Evolutionary conservation across 2,329 filamentous ascomycete species (phyloP), one percentile per base, ranked within the genome.

Genomic region (Nigrospora sphaerica): DNA sequence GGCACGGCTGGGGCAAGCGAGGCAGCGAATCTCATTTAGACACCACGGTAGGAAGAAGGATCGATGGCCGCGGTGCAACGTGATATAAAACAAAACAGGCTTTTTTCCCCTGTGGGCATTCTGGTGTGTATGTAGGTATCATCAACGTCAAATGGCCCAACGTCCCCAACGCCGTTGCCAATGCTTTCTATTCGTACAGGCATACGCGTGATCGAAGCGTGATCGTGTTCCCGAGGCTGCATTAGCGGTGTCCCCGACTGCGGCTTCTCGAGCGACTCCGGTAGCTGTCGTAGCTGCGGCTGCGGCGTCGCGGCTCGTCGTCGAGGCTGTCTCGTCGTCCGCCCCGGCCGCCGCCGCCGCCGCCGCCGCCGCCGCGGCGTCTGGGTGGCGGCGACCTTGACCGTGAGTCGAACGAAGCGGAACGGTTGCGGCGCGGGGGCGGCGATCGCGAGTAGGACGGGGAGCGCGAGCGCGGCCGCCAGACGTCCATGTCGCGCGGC

Each of bases 391-490:
- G 63, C 3, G 61, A 62, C 47, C 77, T 62, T 18, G 76, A 78
- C 48, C 71, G 63, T n/a, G 73, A 74, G 39, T 67, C 70, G 49
- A 67, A 70, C 7, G 71, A 74, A 7, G 63, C 61, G 5, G 72
- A 75, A 6, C 71, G 65, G 46, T 69, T 73, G 39, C 74, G 69
- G 52, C 73, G 54, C 11, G 59, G 55, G 23, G 23, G 23, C 34
- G 57, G 56, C 6, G 62, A 62, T 34, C 68, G 67, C 16, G 68
- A 70, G 16, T 69, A 62, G 10, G 62, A 69, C 23, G 71, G 63
- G 33, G 72, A 73, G 46, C 74, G 67, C 10, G 79, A 23, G 11
- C 73, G 71, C n/a, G 82, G 83, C 6, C 82, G 74, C 60, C 85
- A 87, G 28, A 74, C 76, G 54, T 84, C 78, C 40, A 55, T 57